These are phyloP conservation scores for Termitomyces sp. DNA, from an alignment of 768 basidiomycete species.

Conservation along the genomic window DNA sequence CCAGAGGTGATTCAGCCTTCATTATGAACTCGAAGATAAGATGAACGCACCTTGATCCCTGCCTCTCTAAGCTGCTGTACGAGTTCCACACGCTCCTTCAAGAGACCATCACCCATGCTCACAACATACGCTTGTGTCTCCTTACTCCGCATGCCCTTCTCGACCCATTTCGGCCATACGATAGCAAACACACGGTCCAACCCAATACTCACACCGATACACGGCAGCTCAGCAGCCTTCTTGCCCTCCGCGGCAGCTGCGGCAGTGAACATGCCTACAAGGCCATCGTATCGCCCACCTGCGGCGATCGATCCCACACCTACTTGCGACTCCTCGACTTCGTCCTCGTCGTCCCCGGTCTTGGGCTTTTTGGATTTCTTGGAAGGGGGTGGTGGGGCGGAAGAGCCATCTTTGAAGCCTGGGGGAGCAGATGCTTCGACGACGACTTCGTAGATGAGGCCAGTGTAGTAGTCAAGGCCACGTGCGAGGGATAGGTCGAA, in stretches of 20 bases:
- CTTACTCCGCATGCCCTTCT: slow-evolving; percentile 77
- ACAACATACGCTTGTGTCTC: slow-evolving; percentile 93
- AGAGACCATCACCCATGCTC: slow-evolving; percentile 83
- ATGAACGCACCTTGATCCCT: slow-evolving; percentile 73
- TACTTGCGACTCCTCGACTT: slow-evolving; percentile 87
- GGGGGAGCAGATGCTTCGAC: slow-evolving; percentile 94
- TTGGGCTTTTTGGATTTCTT: slow-evolving; percentile 44
- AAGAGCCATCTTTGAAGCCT: slow-evolving; percentile 55
- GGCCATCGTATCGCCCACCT: slow-evolving; percentile 93
- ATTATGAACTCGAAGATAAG: not conserved
- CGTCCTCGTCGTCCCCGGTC: slow-evolving; percentile 60
- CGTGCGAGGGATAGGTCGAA: slow-evolving; percentile 98
- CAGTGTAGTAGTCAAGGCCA: slow-evolving; percentile 97
- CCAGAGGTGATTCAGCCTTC: not conserved
- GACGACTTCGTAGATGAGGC: slow-evolving; percentile 95
- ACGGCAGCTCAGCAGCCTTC: slow-evolving; percentile 66
- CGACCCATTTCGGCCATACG: slow-evolving; percentile 83
- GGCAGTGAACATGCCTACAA: slow-evolving; percentile 88
- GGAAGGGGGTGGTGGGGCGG: slow-evolving; percentile 24
- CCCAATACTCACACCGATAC: slow-evolving; percentile 90
- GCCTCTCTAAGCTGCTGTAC: slow-evolving; percentile 78
- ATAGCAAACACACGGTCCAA: slow-evolving; percentile 92
- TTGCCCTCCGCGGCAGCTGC: slow-evolving; percentile 77
- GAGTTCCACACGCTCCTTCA: slow-evolving; percentile 80
- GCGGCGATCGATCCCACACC: slow-evolving; percentile 99